Evolutionary conservation across 306 rosid species (phyloP).

Genomic region (Herpetospermum pedunculosum): DNA sequence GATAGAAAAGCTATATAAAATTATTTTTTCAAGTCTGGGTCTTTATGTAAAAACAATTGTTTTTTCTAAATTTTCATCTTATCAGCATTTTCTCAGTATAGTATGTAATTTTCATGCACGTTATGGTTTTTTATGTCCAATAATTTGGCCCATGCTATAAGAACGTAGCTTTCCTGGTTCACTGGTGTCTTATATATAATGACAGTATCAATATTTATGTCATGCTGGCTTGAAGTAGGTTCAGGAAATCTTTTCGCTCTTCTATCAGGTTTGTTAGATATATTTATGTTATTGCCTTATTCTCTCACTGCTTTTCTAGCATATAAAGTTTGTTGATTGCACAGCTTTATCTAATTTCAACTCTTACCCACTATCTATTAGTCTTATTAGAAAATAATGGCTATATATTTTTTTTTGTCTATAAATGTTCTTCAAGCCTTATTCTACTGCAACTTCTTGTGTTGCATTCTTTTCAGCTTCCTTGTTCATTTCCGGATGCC

Average conservation of each 20-base stretch:
- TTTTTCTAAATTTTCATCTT: not conserved
- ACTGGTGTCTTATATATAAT: not conserved
- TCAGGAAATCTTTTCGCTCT: not conserved
- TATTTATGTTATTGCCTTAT: not conserved
- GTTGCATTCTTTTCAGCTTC: conserved; percentile 41
- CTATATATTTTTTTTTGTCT: not conserved
- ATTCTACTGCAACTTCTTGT: conserved; percentile 7
- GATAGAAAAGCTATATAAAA: not conserved
- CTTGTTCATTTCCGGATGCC: conserved; percentile 39
- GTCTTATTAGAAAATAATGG: not conserved
- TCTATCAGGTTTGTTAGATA: not conserved
- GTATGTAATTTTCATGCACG: not conserved
- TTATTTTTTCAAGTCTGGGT: not conserved
- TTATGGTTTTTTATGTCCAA: not conserved
- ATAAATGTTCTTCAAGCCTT: not conserved
- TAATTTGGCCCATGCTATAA: not conserved
- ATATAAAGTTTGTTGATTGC: not conserved
- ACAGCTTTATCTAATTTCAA: not conserved
- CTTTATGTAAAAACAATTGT: not conserved
- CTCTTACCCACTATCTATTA: not conserved
- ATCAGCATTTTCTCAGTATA: not conserved
- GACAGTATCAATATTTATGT: not conserved
- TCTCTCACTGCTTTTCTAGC: not conserved
- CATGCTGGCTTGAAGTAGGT: not conserved
- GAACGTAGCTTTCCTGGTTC: not conserved